A percentile compares a stretch with the other conserved stretches of the same genome.
Conservation (phyloP, 78 protist genomes). For the Bigelowiella natans region DNA sequence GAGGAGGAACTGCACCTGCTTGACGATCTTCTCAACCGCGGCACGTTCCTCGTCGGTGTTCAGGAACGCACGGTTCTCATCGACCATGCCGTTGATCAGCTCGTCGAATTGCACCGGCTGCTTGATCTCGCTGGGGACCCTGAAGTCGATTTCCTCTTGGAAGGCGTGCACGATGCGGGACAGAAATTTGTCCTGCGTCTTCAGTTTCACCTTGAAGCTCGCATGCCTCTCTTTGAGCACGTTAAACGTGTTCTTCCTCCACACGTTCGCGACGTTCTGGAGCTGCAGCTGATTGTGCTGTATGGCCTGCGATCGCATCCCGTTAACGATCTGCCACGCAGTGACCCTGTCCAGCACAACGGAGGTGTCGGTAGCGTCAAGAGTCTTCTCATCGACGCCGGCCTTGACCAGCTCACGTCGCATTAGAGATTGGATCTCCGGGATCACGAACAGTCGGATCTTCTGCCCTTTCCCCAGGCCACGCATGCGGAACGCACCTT, state of each 20-base stretch:
- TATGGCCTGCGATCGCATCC: conserved; percentile 22
- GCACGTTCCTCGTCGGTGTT: background rate
- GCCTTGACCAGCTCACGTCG: conserved; percentile 3
- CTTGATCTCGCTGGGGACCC: background rate
- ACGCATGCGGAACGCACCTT: conserved; percentile 56
- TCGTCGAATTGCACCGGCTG: background rate
- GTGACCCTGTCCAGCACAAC: conserved; percentile 7
- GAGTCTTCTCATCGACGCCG: background rate
- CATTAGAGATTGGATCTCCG: conserved; percentile 38
- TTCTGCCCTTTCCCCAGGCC: conserved; percentile 42
- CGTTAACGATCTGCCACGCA: conserved; percentile 42
- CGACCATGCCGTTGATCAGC: background rate
- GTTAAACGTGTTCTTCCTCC: background rate
- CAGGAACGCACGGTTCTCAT: background rate
- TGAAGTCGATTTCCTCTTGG: background rate
- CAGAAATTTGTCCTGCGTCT: background rate
- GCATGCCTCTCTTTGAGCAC: background rate
- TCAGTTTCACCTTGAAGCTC: background rate
- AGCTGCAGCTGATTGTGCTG: conserved; percentile 33
- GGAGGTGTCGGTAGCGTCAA: background rate
- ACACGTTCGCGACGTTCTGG: conserved; percentile 12
- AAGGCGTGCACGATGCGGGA: background rate
- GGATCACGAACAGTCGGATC: conserved; percentile 14
- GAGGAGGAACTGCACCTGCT: background rate
- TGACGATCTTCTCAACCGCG: background rate